Evolutionary conservation across 108 stramenopile species (phyloP), one percentile per base, ranked within the genome.

Genomic region (Tribonema minus): DNA sequence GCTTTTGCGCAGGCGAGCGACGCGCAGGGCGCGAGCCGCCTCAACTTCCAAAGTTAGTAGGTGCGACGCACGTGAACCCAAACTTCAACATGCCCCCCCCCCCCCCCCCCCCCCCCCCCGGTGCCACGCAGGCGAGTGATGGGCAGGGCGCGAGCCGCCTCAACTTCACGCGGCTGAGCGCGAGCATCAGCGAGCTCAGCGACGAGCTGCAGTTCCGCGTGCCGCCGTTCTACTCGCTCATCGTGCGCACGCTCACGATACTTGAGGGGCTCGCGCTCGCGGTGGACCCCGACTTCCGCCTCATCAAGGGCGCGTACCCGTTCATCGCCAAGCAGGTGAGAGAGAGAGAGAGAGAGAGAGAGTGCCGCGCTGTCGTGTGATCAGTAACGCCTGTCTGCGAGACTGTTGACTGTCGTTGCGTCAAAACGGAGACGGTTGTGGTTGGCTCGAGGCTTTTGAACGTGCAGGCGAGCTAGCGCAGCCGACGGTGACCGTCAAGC

Each of bases 261-360:
- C 73, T 95, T 29, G 94, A 95, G 76, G 94, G 94, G 7, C 88
- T 95, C 69, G 94, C 94, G 1, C 81, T 92, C 5, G 85, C 77
- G 39, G 94, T 95, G 0, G 92, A 95, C 69, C 90, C 90, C 1
- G 89, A 92, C 37, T 95, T 95, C 73, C 82, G 91, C 31, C 74
- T 95, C 46, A 91, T 95, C 29, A 85, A 92, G 60, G 94, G 94
- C n/a, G 88, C 92, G 3, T 95, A 95, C 84, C 94, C 94, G n/a
- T 95, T 92, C 76, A 90, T 95, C 59, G 72, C 75, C 15, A 70
- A 79, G 78, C 81, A 80, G 34, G 2, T 69, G 41, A 12, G 6
- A 15, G 9, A 46, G 6, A 15, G 41, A 15, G 15, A 12, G 34
- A 6, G 15, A 33, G 34, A 12, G 32, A 64, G 9, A 46, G 41